These are phyloP conservation scores for Phallus indusiatus DNA, from an alignment of 768 basidiomycete species.

Conservation along the genomic window DNA sequence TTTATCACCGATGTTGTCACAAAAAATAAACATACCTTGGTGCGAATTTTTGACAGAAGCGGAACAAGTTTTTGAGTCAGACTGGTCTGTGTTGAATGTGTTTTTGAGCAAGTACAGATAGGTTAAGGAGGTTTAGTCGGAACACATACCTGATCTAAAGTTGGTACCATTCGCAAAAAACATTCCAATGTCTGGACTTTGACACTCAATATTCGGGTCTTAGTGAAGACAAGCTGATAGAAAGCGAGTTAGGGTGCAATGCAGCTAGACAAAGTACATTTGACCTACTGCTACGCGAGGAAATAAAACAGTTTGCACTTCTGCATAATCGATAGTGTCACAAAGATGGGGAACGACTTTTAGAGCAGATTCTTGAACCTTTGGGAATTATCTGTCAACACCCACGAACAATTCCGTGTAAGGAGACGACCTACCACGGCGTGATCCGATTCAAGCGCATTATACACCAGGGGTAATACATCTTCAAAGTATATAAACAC, in stretches of 20 bases:
- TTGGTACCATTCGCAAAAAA: conserved; percentile 81
- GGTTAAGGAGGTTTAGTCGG: not conserved
- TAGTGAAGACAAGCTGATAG: conserved; percentile 79
- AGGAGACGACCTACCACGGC: conserved; percentile 41
- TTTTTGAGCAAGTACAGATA: not conserved
- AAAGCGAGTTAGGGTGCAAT: not conserved
- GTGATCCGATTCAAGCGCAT: conserved; percentile 94
- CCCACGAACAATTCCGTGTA: conserved; percentile 2
- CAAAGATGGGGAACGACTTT: conserved; percentile 78
- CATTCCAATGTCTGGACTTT: conserved; percentile 85
- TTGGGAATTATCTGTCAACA: not conserved
- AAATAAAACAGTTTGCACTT: conserved; percentile 84
- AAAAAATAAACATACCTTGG: conserved; percentile 39
- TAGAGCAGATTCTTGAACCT: conserved; percentile 91
- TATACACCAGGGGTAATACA: conserved; percentile 93
- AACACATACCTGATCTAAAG: conserved; percentile 66
- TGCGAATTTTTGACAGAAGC: conserved; percentile 86
- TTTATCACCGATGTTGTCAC: not conserved
- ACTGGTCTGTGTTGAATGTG: conserved; percentile 40
- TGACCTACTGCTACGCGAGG: conserved; percentile 81
- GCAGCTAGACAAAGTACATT: not conserved
- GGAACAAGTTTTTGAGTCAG: conserved; percentile 95
- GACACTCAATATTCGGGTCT: conserved; percentile 80
- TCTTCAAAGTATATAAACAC: conserved; percentile 35
- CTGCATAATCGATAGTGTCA: conserved; percentile 90